Evolutionary conservation across 257 asterid genomes (phyloP), one percentile per base, ranked within the genome.

Genomic region (Capsicum chinense): DNA sequence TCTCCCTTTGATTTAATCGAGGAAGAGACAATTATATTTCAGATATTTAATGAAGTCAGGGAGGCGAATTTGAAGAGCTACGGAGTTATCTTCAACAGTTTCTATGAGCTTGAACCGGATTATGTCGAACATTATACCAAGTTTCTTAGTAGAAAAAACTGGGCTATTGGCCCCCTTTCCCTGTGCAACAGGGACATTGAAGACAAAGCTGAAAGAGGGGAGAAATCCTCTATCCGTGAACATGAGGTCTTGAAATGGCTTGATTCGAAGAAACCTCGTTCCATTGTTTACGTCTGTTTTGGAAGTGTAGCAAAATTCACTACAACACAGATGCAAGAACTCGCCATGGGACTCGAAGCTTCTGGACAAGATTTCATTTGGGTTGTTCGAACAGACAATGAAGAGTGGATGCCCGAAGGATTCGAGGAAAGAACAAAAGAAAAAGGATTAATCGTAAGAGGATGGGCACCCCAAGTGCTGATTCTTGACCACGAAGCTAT

Each of bases 381-480:
- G 98, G 97, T 90, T 1, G 90, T 93, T 5, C 85, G 94, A 69
- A 86, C 35, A 16, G 82, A 81, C 13, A 78, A 80, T 0, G 81
- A 86, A 8, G 88, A 89, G 8, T 63, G 91, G 88, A 15, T 93
- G 81, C 99, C 94, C 0, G 39, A 86, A 39, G 97, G 97, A 56
- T 95, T 91, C 6, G 92, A 89, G 79, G 91, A 88, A 48, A 93
- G 93, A 73, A 83, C 14, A 1, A 78, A 81, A 68, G 90, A 83
- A 1, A 93, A 66, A 83, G 98, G 97, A 13, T 6, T 93, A 7
- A 86, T 93, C 44, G 88, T 95, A 81, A 89, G 88, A 63, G 97
- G 97, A 3, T 94, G 98, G 98, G 98, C 97, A 0, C 97, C 95
- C 4, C 98, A 92, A 58, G 56, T 83, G 9, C 8, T 87, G 89